Evolutionary conservation across 164 flowering plant genomes (phyloP).

Genomic region (Santalum album): DNA sequence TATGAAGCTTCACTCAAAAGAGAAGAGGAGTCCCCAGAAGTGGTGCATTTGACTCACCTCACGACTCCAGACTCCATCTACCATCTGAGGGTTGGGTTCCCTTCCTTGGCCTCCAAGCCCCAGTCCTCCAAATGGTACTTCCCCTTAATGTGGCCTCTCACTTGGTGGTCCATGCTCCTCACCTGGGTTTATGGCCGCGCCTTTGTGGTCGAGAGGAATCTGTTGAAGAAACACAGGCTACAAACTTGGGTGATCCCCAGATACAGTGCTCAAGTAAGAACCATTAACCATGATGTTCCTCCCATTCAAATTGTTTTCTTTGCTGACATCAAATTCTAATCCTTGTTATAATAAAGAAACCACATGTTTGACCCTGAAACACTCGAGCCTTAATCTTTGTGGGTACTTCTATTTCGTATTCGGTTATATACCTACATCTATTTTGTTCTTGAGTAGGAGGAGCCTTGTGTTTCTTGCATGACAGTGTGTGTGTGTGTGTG

Average conservation of each 20-base stretch:
- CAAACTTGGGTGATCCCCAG: slow-evolving; percentile 70
- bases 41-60: slow-evolving; percentile 62
- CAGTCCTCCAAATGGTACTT: slow-evolving; percentile 49
- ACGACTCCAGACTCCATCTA: slow-evolving; percentile 61
- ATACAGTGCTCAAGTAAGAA: slow-evolving; percentile 46
- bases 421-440: too few species aligned
- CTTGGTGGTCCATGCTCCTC: slow-evolving; percentile 27
- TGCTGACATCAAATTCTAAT: too few species aligned
- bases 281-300: too few species aligned
- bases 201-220: slow-evolving; percentile 46
- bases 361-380: too few species aligned
- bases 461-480: too few species aligned
- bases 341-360: too few species aligned
- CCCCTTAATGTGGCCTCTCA: slow-evolving; percentile 55
- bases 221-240: slow-evolving; percentile 34
- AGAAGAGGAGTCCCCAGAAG: slow-evolving; percentile 34
- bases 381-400: too few species aligned
- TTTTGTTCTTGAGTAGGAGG: too few species aligned
- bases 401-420: too few species aligned
- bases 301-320: too few species aligned
- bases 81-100: slow-evolving; percentile 52
- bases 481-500: too few species aligned
- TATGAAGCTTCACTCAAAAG: slow-evolving; percentile 35
- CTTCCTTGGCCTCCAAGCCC: slow-evolving; percentile 52
- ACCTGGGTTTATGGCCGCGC: slow-evolving; percentile 44